A percentile compares a stretch with the other conserved stretches of the same genome.
These are phyloP conservation scores for Hyphodiscus hymeniophilus DNA, from an alignment of 495 filamentous ascomycete genomes.

Conservation along the genomic window DNA sequence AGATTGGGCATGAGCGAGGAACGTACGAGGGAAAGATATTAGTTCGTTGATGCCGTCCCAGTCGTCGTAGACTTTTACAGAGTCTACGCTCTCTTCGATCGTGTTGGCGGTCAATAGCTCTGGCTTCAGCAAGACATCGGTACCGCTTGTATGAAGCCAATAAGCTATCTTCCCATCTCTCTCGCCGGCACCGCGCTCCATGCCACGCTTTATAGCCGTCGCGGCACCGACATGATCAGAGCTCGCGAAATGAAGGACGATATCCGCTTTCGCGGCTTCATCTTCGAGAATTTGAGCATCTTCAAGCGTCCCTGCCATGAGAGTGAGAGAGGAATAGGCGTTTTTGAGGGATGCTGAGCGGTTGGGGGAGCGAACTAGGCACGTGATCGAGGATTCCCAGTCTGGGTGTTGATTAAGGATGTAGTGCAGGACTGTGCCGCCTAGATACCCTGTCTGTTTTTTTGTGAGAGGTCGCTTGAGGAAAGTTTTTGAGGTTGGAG, in stretches of 20 bases:
- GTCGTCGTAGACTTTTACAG: constrained; percentile 17
- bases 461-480: not conserved
- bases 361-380: constrained; percentile 61
- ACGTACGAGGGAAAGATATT: constrained; percentile 24
- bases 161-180: constrained; percentile 36
- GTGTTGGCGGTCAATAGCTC: constrained; percentile 32
- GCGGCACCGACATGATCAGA: constrained; percentile 35
- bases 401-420: constrained; percentile 57
- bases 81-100: constrained; percentile 30
- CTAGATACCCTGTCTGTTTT: constrained; percentile 69
- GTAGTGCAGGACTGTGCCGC: constrained; percentile 58
- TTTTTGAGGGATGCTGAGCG: constrained; percentile 33
- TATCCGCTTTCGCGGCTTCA: constrained; percentile 54
- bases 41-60: constrained; percentile 12
- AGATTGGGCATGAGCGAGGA: too few species aligned
- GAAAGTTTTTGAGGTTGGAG: too few species aligned
- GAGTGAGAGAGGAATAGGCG: constrained; percentile 44
- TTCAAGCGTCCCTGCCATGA: constrained; percentile 53
- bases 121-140: constrained; percentile 32
- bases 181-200: constrained; percentile 35
- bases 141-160: constrained; percentile 40
- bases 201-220: constrained; percentile 30
- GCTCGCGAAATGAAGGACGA: constrained; percentile 51
- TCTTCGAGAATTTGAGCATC: constrained; percentile 43
- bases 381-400: constrained; percentile 45